Evolutionary conservation across 2,329 filamentous ascomycete genomes (phyloP).

Genomic region (Alternaria arborescens): DNA sequence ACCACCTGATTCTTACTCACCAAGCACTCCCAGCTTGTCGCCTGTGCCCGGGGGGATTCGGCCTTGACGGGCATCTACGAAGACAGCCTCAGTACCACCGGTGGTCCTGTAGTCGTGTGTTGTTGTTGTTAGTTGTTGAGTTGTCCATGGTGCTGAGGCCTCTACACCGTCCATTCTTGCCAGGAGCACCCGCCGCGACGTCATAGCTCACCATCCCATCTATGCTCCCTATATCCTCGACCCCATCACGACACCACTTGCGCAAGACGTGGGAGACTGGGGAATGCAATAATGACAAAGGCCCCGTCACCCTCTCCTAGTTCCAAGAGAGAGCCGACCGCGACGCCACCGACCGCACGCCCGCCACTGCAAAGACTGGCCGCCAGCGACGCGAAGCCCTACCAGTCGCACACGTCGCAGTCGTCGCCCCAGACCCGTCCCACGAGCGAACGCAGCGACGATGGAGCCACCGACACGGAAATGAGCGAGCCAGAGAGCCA

Average conservation of each 20-base stretch:
- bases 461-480: conserved; percentile 32
- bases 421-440: conserved; percentile 1
- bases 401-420: conserved; percentile 14
- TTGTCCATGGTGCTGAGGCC: conserved; percentile 9
- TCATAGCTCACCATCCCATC: conserved; percentile 23
- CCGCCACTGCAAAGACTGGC: conserved; percentile 42
- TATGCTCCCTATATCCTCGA: conserved; percentile 15
- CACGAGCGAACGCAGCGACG: conserved; percentile 18
- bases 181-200: conserved; percentile 18
- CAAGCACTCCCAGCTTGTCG: conserved; percentile 13
- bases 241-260: conserved; percentile 23
- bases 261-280: conserved; percentile 24
- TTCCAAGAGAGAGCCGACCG: conserved; percentile 21
- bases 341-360: conserved; percentile 23
- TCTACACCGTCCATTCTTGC: conserved; percentile 16
- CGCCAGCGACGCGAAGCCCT: conserved; percentile 24
- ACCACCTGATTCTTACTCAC: conserved; percentile 13
- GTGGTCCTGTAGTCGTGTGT: background rate
- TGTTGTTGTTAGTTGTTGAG: background rate
- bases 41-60: conserved; percentile 8
- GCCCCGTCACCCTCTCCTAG: conserved; percentile 36
- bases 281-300: conserved; percentile 44
- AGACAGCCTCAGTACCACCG: conserved; percentile 3
- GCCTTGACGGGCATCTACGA: background rate
- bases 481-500: conserved; percentile 28